A percentile compares a stretch with the other conserved stretches of the same genome.
Conservation (phyloP, 2,329 filamentous ascomycete species). For the Didymella segeticola region DNA sequence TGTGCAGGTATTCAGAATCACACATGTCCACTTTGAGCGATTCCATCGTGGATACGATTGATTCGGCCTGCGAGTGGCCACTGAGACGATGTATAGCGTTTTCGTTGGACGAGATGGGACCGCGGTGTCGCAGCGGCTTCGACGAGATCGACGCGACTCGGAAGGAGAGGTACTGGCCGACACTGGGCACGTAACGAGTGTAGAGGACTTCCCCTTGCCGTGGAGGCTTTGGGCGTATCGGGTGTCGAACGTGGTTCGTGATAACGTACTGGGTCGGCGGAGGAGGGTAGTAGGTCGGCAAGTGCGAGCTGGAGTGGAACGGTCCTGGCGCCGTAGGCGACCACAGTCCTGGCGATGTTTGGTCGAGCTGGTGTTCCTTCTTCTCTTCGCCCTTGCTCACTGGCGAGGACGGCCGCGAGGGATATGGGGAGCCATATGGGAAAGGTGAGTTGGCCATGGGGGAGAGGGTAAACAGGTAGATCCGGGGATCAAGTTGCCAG, state of each 20-base stretch:
- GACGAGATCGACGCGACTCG: conserved; percentile 77
- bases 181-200: conserved; percentile 80
- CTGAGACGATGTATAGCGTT: conserved; percentile 31
- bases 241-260: conserved; percentile 81
- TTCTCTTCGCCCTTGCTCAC: conserved; percentile 35
- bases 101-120: conserved; percentile 54
- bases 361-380: conserved; percentile 40
- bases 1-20: conserved; percentile 74
- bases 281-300: conserved; percentile 91
- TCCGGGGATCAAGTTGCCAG: conserved; percentile 87
- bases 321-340: conserved; percentile 63
- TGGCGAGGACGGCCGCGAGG: conserved; percentile 61
- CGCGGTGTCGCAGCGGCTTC: conserved; percentile 68
- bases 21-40: conserved; percentile 48
- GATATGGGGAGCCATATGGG: conserved; percentile 58
- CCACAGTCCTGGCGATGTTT: conserved; percentile 45
- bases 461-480: conserved; percentile 86
- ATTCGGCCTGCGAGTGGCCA: conserved; percentile 60
- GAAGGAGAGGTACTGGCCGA: conserved; percentile 86
- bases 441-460: conserved; percentile 62
- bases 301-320: conserved; percentile 81
- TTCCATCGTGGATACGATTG: conserved; percentile 43
- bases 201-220: conserved; percentile 93
- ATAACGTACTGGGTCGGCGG: conserved; percentile 80
- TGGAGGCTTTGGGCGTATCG: conserved; percentile 84